Evolutionary conservation across 2,329 filamentous ascomycete species (phyloP).

Genomic region (Dryadomyces quercivorus): DNA sequence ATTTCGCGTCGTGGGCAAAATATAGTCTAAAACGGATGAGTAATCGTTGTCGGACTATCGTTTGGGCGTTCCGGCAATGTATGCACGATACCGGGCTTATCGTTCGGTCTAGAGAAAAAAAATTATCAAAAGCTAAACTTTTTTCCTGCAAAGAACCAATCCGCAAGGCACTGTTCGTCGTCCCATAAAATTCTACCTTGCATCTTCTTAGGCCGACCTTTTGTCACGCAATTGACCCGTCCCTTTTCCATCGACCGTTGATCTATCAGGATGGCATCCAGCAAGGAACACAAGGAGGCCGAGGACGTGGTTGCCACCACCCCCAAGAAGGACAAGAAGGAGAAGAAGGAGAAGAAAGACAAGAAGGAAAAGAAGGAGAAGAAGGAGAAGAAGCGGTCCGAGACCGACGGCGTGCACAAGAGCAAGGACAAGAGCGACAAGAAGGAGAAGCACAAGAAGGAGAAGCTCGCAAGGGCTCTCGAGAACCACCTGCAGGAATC

Average conservation of each 20-base stretch:
- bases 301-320: slow-evolving; percentile 7
- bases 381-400: slow-evolving; percentile 42
- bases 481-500: slow-evolving; percentile 53
- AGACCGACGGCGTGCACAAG: slow-evolving; percentile 40
- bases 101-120: background rate
- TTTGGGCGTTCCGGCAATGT: background rate
- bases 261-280: slow-evolving; percentile 7
- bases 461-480: slow-evolving; percentile 54
- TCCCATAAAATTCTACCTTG: background rate
- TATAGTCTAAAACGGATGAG: background rate
- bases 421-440: slow-evolving; percentile 44
- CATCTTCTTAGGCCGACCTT: background rate
- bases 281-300: slow-evolving; percentile 12
- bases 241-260: background rate
- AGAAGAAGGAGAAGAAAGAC: slow-evolving; percentile 13
- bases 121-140: slow-evolving; percentile 3
- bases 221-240: background rate
- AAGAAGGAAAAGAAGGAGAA: slow-evolving; percentile 41
- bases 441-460: slow-evolving; percentile 58
- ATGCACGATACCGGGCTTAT: background rate
- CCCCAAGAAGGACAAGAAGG: slow-evolving; percentile 8
- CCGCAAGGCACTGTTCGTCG: background rate
- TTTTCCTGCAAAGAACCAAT: background rate
- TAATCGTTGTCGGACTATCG: background rate
- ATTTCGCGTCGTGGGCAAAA: background rate